phyloP scores from a whole-genome alignment of 2,329 filamentous ascomycete genomes.

The Ceratocystis huliohia region DNA sequence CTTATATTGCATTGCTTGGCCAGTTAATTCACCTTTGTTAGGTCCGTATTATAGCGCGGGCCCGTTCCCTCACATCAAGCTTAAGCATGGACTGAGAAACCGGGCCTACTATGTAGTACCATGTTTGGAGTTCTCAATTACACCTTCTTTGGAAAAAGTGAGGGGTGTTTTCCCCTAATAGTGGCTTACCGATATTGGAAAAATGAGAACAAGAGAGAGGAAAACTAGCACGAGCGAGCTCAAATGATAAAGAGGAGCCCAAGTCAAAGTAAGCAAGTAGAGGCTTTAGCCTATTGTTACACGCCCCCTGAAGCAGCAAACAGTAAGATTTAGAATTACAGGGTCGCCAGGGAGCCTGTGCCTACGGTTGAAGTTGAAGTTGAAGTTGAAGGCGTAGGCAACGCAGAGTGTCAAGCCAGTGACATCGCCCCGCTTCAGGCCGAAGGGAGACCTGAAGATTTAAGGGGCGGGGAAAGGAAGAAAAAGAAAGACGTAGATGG shows the following conservation, averaged over 20 bases:
- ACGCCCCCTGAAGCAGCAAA: too few relatives aligned
- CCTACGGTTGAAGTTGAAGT: too few relatives aligned
- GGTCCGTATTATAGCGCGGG: neutral
- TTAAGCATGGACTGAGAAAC: slow-evolving; percentile 4
- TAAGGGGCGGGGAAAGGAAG: neutral
- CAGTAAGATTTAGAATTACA: too few relatives aligned
- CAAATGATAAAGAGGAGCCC: too few relatives aligned
- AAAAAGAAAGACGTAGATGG: neutral
- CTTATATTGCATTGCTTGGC: neutral
- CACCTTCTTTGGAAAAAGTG: neutral
- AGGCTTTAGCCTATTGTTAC: too few relatives aligned
- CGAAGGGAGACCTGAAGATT: neutral
- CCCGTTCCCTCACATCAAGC: slow-evolving; percentile 11
- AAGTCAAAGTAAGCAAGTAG: too few relatives aligned
- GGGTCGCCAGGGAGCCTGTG: too few relatives aligned
- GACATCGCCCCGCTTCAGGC: neutral
- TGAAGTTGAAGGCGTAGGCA: too few relatives aligned
- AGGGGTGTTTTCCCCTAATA: neutral
- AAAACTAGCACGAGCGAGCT: too few relatives aligned
- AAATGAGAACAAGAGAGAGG: too few relatives aligned
- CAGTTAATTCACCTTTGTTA: neutral
- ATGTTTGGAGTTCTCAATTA: neutral
- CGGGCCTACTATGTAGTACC: slow-evolving; percentile 8
- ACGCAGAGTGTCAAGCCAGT: too few relatives aligned
- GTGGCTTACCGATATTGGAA: too few relatives aligned